These are phyloP conservation scores for Arachis hypogaea DNA, from an alignment of 306 rosid species.

Conservation along the genomic window DNA sequence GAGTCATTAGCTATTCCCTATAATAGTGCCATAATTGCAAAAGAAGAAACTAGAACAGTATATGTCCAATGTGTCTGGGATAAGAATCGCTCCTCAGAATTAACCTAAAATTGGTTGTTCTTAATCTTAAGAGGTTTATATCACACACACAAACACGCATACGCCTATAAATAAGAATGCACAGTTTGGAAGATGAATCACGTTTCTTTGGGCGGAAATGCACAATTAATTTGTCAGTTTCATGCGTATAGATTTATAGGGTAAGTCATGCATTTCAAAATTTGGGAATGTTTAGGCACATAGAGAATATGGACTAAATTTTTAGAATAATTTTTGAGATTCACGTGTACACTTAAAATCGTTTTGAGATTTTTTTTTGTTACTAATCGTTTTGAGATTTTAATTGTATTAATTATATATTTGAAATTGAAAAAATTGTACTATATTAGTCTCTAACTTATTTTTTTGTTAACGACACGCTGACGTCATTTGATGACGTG, in stretches of 20 bases:
- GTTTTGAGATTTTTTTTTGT: no score
- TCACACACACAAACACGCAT: neutral
- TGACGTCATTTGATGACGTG: no score
- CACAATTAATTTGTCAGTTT: neutral
- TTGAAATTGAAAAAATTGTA: no score
- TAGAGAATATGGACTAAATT: no score
- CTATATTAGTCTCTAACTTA: no score
- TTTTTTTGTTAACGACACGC: no score
- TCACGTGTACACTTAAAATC: no score
- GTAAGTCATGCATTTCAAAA: conserved; percentile 1
- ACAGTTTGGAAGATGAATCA: neutral
- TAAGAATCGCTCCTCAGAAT: neutral
- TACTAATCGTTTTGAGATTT: no score
- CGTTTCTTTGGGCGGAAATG: neutral
- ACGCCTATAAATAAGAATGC: neutral
- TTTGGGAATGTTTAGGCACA: neutral
- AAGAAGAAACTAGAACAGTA: neutral
- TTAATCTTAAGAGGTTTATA: neutral
- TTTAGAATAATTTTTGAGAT: no score
- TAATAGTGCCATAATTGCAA: neutral
- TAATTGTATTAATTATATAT: no score
- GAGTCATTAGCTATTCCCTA: no score
- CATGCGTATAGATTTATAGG: neutral
- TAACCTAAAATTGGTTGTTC: neutral
- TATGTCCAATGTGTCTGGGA: neutral